Percentiles rank a stretch among this genome's conserved stretches.
Conservation (phyloP, 1,139 yeast genomes). For the Barnettozyma hawaiiensis region DNA sequence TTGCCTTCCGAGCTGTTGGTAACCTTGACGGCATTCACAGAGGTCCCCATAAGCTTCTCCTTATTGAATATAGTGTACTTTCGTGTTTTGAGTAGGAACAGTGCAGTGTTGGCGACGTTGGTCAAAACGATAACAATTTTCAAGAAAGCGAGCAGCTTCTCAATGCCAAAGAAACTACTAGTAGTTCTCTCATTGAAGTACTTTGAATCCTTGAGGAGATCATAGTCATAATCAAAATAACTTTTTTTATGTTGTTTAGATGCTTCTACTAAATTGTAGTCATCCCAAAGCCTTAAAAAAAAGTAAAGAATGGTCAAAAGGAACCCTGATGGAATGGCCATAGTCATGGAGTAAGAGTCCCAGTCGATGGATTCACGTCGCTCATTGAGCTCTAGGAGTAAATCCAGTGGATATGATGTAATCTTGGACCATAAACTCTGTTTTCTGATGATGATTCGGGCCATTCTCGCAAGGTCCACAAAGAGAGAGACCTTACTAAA, state of each 20-base stretch:
- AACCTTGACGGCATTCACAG: constrained; percentile 22
- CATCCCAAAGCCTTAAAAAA: constrained; percentile 30
- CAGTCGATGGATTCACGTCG: constrained; percentile 52
- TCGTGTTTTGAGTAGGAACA: constrained; percentile 21
- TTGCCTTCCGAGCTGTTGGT: constrained; percentile 6
- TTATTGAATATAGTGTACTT: constrained; percentile 24
- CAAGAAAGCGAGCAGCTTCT: constrained; percentile 7
- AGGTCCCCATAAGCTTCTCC: constrained; percentile 19
- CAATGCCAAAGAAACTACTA: constrained; percentile 8
- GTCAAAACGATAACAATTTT: constrained; percentile 16
- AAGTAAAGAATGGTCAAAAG: constrained; percentile 31
- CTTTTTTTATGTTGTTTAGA: constrained; percentile 18
- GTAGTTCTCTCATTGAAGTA: constrained; percentile 22
- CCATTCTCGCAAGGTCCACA: constrained; percentile 7
- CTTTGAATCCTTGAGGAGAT: constrained; percentile 25
- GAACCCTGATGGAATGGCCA: constrained; percentile 46
- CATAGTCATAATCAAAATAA: constrained; percentile 25
- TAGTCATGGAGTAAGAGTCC: constrained; percentile 48
- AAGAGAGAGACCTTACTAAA: no score
- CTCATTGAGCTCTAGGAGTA: constrained; percentile 49
- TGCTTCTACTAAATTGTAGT: constrained; percentile 22
- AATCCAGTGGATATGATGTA: constrained; percentile 52
- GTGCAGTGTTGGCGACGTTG: constrained; percentile 18
- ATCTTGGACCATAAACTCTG: constrained; percentile 31
- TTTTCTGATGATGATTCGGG: constrained; percentile 16